phyloP scores from a whole-genome alignment of 176 grass and related monocot species.

The Oryza glaberrima region DNA sequence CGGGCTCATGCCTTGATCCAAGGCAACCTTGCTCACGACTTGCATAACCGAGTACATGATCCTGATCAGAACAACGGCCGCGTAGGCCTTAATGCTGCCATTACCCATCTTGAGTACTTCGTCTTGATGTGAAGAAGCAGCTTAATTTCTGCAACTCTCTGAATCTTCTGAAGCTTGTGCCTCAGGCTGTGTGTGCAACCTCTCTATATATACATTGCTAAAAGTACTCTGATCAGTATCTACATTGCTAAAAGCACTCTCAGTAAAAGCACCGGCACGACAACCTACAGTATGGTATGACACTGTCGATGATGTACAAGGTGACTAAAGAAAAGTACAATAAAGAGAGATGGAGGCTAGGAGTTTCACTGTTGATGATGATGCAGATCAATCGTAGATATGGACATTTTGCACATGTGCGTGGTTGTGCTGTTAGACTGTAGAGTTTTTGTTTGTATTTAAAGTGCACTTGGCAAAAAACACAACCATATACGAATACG shows the following conservation, averaged over 20 bases:
- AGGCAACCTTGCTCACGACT: conserved; percentile 56
- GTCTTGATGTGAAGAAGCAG: conserved; percentile 14
- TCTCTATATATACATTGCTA: conserved; percentile 31
- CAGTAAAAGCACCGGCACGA: background rate
- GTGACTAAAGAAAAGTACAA: too few species aligned
- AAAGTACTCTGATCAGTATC: too few species aligned
- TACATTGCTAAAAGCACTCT: background rate
- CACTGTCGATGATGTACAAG: too few species aligned
- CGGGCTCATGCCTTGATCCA: conserved; percentile 69
- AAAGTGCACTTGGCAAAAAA: too few species aligned
- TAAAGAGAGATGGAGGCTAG: too few species aligned
- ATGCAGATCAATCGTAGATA: too few species aligned
- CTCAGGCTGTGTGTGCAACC: background rate
- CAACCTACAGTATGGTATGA: conserved; percentile 27
- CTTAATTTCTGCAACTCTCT: background rate
- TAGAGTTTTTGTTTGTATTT: too few species aligned
- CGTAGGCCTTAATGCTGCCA: conserved; percentile 42
- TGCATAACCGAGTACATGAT: conserved; percentile 73
- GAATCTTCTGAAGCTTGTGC: conserved; percentile 1
- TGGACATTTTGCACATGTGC: too few species aligned
- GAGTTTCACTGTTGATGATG: too few species aligned
- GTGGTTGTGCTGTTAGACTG: too few species aligned
- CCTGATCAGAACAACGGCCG: conserved; percentile 52
- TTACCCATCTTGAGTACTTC: background rate
- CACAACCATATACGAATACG: too few species aligned